Evolutionary conservation across 305 asterid species (phyloP).

Genomic region (Plantago coronopus): DNA sequence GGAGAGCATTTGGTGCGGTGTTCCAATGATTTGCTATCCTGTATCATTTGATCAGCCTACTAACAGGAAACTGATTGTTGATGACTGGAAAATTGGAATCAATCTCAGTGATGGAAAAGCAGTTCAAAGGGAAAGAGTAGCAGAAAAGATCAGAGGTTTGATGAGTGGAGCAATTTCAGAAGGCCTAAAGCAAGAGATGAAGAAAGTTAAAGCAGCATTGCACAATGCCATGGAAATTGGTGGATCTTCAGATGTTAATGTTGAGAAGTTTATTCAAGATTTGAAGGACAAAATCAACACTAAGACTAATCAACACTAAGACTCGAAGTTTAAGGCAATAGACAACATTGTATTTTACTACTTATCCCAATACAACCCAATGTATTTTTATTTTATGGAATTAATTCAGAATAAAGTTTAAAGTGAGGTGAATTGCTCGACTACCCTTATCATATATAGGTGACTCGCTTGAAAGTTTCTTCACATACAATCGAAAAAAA

Average conservation of each 20-base stretch:
- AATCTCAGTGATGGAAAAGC: constrained; percentile 36
- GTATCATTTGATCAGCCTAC: constrained; percentile 45
- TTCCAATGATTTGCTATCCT: constrained; percentile 54
- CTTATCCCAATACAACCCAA: too few species aligned
- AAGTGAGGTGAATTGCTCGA: too few species aligned
- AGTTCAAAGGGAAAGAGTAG: constrained; percentile 35
- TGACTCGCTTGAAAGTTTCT: too few species aligned
- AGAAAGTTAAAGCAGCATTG: constrained; percentile 27
- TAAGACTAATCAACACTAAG: too few species aligned
- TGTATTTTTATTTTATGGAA: too few species aligned
- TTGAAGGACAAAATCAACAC: constrained; percentile 33
- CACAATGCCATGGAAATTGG: constrained; percentile 38
- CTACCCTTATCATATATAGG: too few species aligned
- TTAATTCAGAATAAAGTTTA: too few species aligned
- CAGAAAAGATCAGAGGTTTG: too few species aligned
- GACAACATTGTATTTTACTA: too few species aligned
- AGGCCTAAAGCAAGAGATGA: constrained; percentile 24
- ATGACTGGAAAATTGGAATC: constrained; percentile 63
- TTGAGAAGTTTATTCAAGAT: constrained; percentile 35
- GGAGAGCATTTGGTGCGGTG: constrained; percentile 57
- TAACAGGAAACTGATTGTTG: constrained; percentile 52
- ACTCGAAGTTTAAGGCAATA: too few species aligned
- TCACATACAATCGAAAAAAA: too few species aligned
- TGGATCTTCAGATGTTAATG: constrained; percentile 50
- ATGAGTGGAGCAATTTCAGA: constrained; percentile 30